Evolutionary conservation across 2,329 filamentous ascomycete species (phyloP), one percentile per base, ranked within the genome.

Genomic region (Fusarium sp.): DNA sequence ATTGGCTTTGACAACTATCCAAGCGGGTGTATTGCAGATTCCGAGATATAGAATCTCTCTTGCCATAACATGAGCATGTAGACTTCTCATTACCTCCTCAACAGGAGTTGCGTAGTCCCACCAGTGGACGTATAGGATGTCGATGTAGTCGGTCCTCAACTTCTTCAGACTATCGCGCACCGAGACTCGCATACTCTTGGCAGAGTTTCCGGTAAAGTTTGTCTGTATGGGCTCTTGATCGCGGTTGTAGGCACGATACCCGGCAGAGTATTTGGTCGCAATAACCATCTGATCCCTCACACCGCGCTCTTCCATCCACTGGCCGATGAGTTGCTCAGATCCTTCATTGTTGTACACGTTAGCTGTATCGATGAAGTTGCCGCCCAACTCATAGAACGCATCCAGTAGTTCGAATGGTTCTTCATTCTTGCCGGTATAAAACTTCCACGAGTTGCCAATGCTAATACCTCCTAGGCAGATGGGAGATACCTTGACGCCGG

Each of bases 341-440:
- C 87, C 78, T 59, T 83, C 84, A 49, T 79, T 62, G 65, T 87
- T 81, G 72, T 87, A 87, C 67, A 80, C 80, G 75, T 81, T 84
- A 34, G 83, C 69, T 1, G 86, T 89, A 73, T 90, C 88, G 71
- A 90, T 87, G 75, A 90, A 89, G 76, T 89, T 90, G 5, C 88
- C 88, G 4, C 87, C 88, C 1, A 82, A 78, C 14, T 80, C 80
- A 56, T 80, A 83, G 76, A 83, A 89, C 56, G 81, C 81, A 63
- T 89, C 87, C 1, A 90, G 80, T n/a, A 90, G 80, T 38, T 81
- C 80, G 70, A 88, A 88, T 2, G 84, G 77, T 11, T 80, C 75
- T 43, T 85, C 82, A 15, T 61, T 69, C 72, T 89, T 88, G 75
- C 70, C 71, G 4, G 43, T 49, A 36, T 49, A n/a, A 1, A 57